Conservation (phyloP, 345 rosid genomes). For the Lumnitzera racemosa region DNA sequence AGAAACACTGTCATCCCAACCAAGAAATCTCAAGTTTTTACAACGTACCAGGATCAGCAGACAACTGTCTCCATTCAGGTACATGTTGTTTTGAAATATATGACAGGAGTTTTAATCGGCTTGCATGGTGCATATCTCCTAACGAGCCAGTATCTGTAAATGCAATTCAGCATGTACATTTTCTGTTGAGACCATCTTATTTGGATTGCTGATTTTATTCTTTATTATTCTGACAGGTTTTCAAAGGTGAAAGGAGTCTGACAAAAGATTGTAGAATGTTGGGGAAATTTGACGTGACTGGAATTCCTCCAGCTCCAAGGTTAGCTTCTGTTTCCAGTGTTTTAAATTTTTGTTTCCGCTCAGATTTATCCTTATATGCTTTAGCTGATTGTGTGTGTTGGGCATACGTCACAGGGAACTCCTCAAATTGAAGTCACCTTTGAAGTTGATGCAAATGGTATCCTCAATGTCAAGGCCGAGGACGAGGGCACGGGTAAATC, state of each 20-base stretch:
- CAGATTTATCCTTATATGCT: background rate
- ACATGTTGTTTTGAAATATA: background rate
- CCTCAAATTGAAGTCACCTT: slow-evolving; percentile 98
- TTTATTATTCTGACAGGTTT: slow-evolving; percentile 37
- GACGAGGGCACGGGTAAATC: slow-evolving; percentile 86
- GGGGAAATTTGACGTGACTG: slow-evolving; percentile 74
- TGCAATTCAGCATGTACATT: too few relatives aligned
- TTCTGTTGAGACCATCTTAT: too few relatives aligned
- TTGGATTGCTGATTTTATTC: background rate
- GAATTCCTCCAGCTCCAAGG: slow-evolving; percentile 96
- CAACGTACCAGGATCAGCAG: slow-evolving; percentile 98
- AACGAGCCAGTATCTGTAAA: too few relatives aligned
- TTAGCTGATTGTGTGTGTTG: background rate
- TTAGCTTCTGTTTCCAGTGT: slow-evolving; percentile 4
- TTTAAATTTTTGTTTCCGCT: background rate
- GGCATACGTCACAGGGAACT: slow-evolving; percentile 50
- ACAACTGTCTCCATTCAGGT: slow-evolving; percentile 95
- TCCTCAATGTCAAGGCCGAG: slow-evolving; percentile 84
- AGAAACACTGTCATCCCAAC: slow-evolving; percentile 98
- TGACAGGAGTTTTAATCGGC: too few relatives aligned
- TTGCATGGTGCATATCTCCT: too few relatives aligned
- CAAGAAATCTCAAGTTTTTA: slow-evolving; percentile 96
- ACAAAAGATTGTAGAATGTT: slow-evolving; percentile 88
- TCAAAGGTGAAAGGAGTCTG: slow-evolving; percentile 97
- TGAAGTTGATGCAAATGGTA: slow-evolving; percentile 94